Percentiles rank a stretch among this genome's conserved stretches.
Conservation (phyloP, 805 yeast species). For the Lipomyces starkeyi region DNA sequence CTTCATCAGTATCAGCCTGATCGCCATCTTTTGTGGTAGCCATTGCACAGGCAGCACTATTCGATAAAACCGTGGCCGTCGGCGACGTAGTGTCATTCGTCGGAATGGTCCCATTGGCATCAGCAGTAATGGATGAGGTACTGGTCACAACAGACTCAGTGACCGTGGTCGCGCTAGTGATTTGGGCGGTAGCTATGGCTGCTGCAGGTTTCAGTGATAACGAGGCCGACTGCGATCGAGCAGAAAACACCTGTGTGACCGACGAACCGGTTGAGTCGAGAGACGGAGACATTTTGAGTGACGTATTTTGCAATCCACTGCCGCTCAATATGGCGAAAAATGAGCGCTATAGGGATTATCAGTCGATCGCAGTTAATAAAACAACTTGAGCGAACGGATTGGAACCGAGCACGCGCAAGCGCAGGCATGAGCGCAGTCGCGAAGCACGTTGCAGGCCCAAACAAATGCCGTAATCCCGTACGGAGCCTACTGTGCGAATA, state of each 20-base stretch:
- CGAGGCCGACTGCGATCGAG: conserved; percentile 1
- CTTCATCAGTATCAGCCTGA: neutral
- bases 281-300: conserved; percentile 3
- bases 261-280: conserved; percentile 4
- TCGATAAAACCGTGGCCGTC: neutral
- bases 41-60: conserved; percentile 5
- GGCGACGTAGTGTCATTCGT: neutral
- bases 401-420: neutral
- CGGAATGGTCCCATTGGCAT: neutral
- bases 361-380: neutral
- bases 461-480: neutral
- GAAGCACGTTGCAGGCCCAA: neutral
- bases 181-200: conserved; percentile 5
- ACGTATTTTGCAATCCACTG: neutral
- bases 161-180: conserved; percentile 4
- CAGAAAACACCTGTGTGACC: neutral
- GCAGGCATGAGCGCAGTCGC: neutral
- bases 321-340: neutral
- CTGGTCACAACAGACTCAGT: neutral
- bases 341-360: neutral
- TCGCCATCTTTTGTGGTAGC: neutral
- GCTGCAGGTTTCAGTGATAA: neutral
- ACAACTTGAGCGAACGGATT: neutral
- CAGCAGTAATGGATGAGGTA: neutral
- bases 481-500: neutral